Conservation (phyloP, 345 rosid genomes). For the Passiflora organensis region DNA sequence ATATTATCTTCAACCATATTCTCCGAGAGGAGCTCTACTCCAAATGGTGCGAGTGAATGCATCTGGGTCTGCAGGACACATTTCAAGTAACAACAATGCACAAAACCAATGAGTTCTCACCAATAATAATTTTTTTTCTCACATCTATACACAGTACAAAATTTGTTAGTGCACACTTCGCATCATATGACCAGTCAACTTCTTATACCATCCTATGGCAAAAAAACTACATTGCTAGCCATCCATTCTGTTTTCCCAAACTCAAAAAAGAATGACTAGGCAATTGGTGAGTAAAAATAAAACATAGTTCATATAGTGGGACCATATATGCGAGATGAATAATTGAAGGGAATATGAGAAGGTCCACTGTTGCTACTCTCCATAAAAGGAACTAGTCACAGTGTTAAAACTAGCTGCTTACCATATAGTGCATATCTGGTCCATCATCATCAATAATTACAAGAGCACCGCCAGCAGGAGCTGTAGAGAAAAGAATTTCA, state of each 20-base stretch:
- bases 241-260: no score
- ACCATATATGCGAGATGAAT: no score
- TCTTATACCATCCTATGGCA: no score
- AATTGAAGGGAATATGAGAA: slow-evolving; percentile 3
- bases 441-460: slow-evolving; percentile 87
- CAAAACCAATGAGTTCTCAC: no score
- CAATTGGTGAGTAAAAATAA: neutral
- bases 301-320: neutral
- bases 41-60: slow-evolving; percentile 83
- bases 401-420: slow-evolving; percentile 19
- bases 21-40: slow-evolving; percentile 56
- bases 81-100: slow-evolving; percentile 1
- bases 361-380: neutral
- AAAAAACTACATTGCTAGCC: no score
- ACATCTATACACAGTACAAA: no score
- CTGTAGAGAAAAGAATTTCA: slow-evolving; percentile 57
- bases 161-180: no score
- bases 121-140: no score
- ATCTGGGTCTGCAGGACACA: slow-evolving; percentile 68
- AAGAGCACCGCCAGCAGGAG: slow-evolving; percentile 80
- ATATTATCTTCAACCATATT: slow-evolving; percentile 93
- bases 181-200: no score
- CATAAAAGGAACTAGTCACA: neutral
- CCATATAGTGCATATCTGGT: slow-evolving; percentile 95
- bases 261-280: no score